These are phyloP conservation scores for Termitomyces sp. DNA, from an alignment of 768 basidiomycete species.

Conservation along the genomic window DNA sequence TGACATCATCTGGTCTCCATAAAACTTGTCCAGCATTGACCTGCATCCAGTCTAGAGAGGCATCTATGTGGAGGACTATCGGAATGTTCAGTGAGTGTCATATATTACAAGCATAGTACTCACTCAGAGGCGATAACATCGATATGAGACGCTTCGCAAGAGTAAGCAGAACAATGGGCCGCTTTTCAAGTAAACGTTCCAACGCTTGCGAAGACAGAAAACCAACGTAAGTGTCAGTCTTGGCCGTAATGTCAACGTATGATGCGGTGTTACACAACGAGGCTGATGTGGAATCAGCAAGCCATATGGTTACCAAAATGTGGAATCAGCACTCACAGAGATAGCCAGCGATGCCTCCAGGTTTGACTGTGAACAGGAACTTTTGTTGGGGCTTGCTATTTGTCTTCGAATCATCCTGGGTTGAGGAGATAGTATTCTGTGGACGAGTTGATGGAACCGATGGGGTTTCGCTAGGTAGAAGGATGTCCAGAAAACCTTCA, in stretches of 20 bases:
- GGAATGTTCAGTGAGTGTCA: conserved; percentile 1
- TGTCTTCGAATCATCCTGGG: conserved; percentile 1
- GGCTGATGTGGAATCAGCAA: conserved; percentile 41
- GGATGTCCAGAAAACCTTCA: conserved; percentile 93
- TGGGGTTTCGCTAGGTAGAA: conserved; percentile 56
- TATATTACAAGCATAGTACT: conserved; percentile 18
- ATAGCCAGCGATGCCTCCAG: conserved; percentile 97
- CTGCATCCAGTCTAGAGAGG: conserved; percentile 98
- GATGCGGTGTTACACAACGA: conserved; percentile 90
- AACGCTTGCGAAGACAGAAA: conserved; percentile 87
- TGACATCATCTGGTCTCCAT: conserved; percentile 87
- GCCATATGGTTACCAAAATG: neutral
- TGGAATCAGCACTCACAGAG: conserved; percentile 50
- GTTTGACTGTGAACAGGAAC: conserved; percentile 90
- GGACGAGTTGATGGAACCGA: conserved; percentile 22
- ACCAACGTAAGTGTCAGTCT: conserved; percentile 98
- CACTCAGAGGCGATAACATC: conserved; percentile 88
- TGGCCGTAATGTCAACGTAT: conserved; percentile 95
- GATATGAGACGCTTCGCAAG: conserved; percentile 96
- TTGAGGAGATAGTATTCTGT: conserved; percentile 12
- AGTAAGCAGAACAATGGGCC: conserved; percentile 93
- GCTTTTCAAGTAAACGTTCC: conserved; percentile 87
- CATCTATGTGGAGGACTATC: conserved; percentile 92
- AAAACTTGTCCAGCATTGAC: conserved; percentile 93
- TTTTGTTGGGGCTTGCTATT: conserved; percentile 47